phyloP scores from a whole-genome alignment of 345 rosid species.

The Eucalyptus cloeziana region DNA sequence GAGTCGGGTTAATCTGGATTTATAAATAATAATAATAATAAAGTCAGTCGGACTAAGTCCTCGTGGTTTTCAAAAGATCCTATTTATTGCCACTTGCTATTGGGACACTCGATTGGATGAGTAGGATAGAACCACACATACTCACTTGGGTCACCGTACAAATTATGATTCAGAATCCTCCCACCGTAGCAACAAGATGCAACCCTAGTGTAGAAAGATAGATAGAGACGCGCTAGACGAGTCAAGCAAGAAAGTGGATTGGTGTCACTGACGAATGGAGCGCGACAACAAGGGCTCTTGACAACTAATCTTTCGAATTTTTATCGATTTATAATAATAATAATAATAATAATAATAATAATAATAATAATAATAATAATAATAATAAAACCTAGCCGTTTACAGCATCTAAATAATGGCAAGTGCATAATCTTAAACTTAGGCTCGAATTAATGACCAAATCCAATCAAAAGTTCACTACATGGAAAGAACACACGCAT shows the following conservation, averaged over 20 bases:
- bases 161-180: too few relatives aligned
- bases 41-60: background rate
- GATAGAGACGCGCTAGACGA: too few relatives aligned
- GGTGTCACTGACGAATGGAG: background rate
- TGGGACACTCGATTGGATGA: too few relatives aligned
- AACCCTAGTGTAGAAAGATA: background rate
- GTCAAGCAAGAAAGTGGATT: background rate
- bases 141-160: too few relatives aligned
- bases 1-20: background rate
- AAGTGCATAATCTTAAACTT: background rate
- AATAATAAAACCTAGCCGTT: background rate
- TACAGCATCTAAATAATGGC: background rate
- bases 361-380: too few relatives aligned
- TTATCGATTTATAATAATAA: too few relatives aligned
- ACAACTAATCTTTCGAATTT: background rate
- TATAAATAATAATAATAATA: too few relatives aligned
- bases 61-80: background rate
- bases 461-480: background rate
- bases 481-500: background rate
- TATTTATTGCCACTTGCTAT: too few relatives aligned
- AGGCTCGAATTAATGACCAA: background rate
- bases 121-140: too few relatives aligned
- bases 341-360: too few relatives aligned
- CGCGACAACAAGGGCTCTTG: background rate
- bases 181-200: too few relatives aligned